These are phyloP conservation scores for Ustilago crameri DNA, from an alignment of 1,284 basidiomycete species.

Conservation along the genomic window DNA sequence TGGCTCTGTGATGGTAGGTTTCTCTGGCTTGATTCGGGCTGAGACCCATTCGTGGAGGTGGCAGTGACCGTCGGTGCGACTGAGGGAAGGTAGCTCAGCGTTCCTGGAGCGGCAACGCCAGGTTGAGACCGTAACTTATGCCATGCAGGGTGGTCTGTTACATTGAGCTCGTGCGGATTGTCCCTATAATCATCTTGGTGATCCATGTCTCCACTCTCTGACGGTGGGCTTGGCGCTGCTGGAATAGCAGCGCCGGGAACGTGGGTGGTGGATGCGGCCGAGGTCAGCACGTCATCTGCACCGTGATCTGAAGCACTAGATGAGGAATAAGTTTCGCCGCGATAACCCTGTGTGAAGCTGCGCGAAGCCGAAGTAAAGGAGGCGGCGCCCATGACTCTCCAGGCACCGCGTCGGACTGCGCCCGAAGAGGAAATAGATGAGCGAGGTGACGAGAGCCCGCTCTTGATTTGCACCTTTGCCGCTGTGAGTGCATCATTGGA, in stretches of 20 bases:
- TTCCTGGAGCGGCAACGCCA: conserved; percentile 31
- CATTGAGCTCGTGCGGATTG: conserved; percentile 30
- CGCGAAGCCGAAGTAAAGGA: conserved; percentile 27
- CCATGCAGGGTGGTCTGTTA: conserved; percentile 46
- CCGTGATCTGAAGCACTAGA: conserved; percentile 35
- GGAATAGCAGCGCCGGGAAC: not conserved
- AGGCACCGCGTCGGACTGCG: conserved; percentile 42
- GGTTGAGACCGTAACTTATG: conserved; percentile 27
- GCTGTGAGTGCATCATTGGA: conserved; percentile 29
- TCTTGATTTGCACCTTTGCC: conserved; percentile 45
- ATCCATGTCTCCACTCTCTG: conserved; percentile 6
- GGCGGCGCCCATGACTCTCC: conserved; percentile 37
- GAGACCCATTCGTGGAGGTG: not conserved
- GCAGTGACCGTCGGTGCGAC: conserved; percentile 11
- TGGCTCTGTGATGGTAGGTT: not conserved
- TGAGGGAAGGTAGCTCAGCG: conserved; percentile 40
- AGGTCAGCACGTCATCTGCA: conserved; percentile 16
- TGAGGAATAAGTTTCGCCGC: conserved; percentile 25
- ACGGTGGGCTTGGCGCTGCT: conserved; percentile 7
- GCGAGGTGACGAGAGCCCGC: conserved; percentile 47
- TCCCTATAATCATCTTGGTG: conserved; percentile 24
- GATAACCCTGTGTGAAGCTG: conserved; percentile 29
- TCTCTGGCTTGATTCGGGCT: not conserved
- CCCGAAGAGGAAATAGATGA: conserved; percentile 46
- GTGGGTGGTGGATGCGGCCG: conserved; percentile 1